phyloP scores from a whole-genome alignment of 2,329 filamentous ascomycete species.

The Harringtonia aguacate region DNA sequence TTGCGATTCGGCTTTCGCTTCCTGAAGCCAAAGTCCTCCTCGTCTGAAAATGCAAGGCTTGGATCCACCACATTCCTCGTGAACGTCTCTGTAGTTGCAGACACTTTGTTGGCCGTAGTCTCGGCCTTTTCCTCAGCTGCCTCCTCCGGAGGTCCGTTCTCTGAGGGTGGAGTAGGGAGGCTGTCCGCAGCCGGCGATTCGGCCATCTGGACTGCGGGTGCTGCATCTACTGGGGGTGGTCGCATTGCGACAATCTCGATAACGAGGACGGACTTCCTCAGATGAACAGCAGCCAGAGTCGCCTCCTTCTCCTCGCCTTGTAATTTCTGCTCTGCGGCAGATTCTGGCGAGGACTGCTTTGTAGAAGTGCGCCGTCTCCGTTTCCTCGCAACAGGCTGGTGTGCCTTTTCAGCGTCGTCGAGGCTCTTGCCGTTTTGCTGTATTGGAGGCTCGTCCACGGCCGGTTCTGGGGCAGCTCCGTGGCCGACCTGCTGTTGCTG shows the following conservation, averaged over 20 bases:
- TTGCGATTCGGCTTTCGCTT: neutral
- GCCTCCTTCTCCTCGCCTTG: too few relatives aligned
- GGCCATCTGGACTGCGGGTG: neutral
- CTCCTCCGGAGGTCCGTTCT: neutral
- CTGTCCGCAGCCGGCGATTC: neutral
- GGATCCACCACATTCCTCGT: slow-evolving; percentile 15
- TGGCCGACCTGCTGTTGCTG: neutral
- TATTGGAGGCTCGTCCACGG: too few relatives aligned
- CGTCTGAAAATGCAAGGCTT: slow-evolving; percentile 24
- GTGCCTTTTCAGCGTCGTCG: too few relatives aligned
- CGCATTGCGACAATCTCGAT: neutral
- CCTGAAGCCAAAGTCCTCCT: slow-evolving; percentile 18
- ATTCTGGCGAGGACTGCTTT: too few relatives aligned
- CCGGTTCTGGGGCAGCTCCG: too few relatives aligned
- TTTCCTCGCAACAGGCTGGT: too few relatives aligned
- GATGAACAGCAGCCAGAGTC: neutral
- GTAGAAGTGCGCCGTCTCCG: too few relatives aligned
- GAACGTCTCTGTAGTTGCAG: neutral
- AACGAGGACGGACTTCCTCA: neutral
- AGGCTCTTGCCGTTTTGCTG: too few relatives aligned
- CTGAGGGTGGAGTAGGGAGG: neutral
- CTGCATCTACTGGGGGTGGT: neutral
- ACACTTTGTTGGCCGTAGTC: neutral
- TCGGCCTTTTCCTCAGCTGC: neutral
- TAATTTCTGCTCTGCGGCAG: too few relatives aligned